These are phyloP conservation scores for Auricularia auricula-judae DNA, from an alignment of 768 basidiomycete genomes.

Conservation along the genomic window DNA sequence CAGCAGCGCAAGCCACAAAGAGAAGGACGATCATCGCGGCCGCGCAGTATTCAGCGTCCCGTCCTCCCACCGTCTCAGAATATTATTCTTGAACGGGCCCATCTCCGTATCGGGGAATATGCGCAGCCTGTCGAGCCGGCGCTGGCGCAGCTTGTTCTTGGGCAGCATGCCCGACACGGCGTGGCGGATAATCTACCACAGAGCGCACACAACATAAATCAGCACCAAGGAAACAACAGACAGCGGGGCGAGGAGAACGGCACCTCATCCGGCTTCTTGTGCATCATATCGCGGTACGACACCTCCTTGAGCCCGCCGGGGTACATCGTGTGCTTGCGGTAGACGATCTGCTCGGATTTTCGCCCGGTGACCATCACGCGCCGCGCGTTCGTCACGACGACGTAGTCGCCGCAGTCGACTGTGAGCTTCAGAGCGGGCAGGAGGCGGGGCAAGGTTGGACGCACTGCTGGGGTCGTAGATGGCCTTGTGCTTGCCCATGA, in stretches of 20 bases:
- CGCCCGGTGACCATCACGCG: constrained; percentile 79
- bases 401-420: constrained; percentile 98
- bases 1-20: too few relatives aligned
- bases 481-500: constrained; percentile 99
- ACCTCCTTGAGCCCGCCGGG: constrained; percentile 91
- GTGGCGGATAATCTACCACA: constrained; percentile 73
- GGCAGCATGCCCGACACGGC: constrained; percentile 98
- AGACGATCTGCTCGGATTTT: constrained; percentile 80
- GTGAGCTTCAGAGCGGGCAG: background rate
- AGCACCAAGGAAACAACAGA: background rate
- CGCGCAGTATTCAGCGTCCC: constrained; percentile 8
- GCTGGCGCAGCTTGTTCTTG: constrained; percentile 90
- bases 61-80: constrained; percentile 68
- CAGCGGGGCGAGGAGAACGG: constrained; percentile 17
- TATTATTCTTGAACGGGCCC: constrained; percentile 66
- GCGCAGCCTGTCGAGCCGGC: constrained; percentile 76
- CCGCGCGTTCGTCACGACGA: constrained; percentile 84
- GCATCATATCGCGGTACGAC: constrained; percentile 74
- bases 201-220: background rate
- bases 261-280: constrained; percentile 81
- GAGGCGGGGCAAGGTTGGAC: too few relatives aligned
- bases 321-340: constrained; percentile 83
- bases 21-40: background rate
- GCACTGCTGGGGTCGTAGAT: constrained; percentile 86
- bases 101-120: constrained; percentile 76